Conservation (phyloP, 164 flowering plant genomes). For the Stephania cephalantha region DNA sequence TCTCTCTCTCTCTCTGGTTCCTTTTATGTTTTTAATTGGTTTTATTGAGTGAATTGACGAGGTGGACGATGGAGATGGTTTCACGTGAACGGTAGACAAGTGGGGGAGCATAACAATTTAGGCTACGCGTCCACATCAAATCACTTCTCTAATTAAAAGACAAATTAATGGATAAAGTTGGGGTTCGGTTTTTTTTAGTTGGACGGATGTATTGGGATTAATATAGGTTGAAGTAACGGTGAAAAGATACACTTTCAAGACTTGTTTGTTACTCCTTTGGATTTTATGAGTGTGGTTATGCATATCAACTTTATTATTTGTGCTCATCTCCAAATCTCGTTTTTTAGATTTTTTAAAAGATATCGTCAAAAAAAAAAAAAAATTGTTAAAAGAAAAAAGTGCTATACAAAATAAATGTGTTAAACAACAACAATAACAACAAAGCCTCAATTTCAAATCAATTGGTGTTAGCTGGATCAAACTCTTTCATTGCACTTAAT, state of each 20-base stretch:
- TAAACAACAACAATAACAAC: neutral
- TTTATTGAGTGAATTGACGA: too few relatives aligned
- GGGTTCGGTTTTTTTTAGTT: neutral
- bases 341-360: too few relatives aligned
- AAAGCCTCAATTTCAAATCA: neutral
- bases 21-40: too few relatives aligned
- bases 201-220: neutral
- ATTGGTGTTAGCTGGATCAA: neutral
- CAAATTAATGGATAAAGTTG: neutral
- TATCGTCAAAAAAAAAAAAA: too few relatives aligned
- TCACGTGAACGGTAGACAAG: neutral
- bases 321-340: neutral
- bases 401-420: too few relatives aligned
- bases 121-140: neutral
- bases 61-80: neutral
- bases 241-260: neutral
- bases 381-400: too few relatives aligned
- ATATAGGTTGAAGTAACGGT: neutral
- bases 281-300: too few relatives aligned
- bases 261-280: neutral
- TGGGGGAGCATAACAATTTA: neutral
- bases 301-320: neutral
- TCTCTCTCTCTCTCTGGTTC: too few relatives aligned
- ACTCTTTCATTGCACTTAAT: neutral
- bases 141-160: neutral